Evolutionary conservation across 345 rosid genomes (phyloP).

Genomic region (Murraya koenigii): DNA sequence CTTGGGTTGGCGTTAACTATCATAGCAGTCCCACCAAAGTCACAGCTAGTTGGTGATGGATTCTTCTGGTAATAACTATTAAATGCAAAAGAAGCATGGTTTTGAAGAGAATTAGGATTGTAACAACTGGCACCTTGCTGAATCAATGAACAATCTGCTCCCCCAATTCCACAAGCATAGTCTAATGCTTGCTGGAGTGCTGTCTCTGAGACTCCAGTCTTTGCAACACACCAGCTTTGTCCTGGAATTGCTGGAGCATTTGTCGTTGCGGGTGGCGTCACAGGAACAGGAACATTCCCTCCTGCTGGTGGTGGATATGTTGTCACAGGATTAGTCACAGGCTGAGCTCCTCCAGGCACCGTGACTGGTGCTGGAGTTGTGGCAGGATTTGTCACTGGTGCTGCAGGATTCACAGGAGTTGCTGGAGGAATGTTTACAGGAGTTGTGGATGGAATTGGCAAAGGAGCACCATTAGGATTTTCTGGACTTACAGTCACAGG

Average conservation of each 20-base stretch:
- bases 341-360: slow-evolving; percentile 49
- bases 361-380: slow-evolving; percentile 55
- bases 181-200: slow-evolving; percentile 75
- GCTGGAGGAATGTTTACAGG: slow-evolving; percentile 47
- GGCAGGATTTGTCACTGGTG: slow-evolving; percentile 51
- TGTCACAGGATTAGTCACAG: slow-evolving; percentile 70
- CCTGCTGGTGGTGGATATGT: slow-evolving; percentile 53
- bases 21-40: slow-evolving; percentile 77
- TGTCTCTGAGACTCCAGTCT: slow-evolving; percentile 51
- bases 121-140: slow-evolving; percentile 86
- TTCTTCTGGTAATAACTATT: slow-evolving; percentile 92
- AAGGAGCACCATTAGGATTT: slow-evolving; percentile 33
- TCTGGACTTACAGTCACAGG: slow-evolving; percentile 39
- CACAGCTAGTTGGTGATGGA: slow-evolving; percentile 76
- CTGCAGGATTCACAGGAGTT: slow-evolving; percentile 43
- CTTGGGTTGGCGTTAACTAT: slow-evolving; percentile 73
- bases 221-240: slow-evolving; percentile 91
- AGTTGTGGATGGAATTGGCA: slow-evolving; percentile 41
- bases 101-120: slow-evolving; percentile 61
- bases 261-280: slow-evolving; percentile 48
- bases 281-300: slow-evolving; percentile 44
- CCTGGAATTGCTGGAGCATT: slow-evolving; percentile 67
- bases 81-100: slow-evolving; percentile 90
- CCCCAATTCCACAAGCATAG: slow-evolving; percentile 89
- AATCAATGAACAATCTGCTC: slow-evolving; percentile 83